Base-by-base conservation (phyloP, 2,329 filamentous ascomycete genomes). In the Botrytis galanthina region DNA sequence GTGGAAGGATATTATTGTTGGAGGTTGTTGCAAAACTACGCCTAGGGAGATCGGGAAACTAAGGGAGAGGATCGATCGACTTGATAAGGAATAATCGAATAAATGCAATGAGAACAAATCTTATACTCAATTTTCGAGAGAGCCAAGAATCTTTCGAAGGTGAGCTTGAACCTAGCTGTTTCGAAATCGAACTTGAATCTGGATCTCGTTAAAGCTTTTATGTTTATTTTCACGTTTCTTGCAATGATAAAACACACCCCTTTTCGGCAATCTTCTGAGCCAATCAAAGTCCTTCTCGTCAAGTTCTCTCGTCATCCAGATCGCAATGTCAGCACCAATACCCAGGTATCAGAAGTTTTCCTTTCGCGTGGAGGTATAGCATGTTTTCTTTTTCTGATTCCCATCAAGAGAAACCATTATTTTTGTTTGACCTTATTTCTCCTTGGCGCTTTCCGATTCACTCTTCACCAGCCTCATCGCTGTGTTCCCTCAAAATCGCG, bases 11-110 rank as follows among this genome's bases (percentile, higher is more conserved):
- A 81, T 85, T 60, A 75, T 85, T 64, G 83, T 85, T 3, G 84
- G 84, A 7, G 84, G 84, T 20, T 86, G 84, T 75, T 86, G 84
- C 78, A 85, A 85, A 76, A 83, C 82, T 12, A 82, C 80, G 4
- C 82, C 83, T 3, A 72, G 75, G 16, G 77, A 80, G 70, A 81
- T 80, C 64, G 76, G 66, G 14, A 79, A 74, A 42, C 74, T 80
- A 48, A 72, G 79, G 62, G 75, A 63, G 64, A 78, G 77, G 39
- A 76, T 80, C 35, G 76, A 80, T 75, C 59, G 66, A n/a, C n/a
- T 74, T 16, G 51, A 26, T 57, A 44, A 6, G 37, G n/a, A 69
- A 57, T 69, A 57, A 57, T 29, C n/a, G 48, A 42, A 69, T 69
- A 32, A 0, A 57, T 7, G 29, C 14, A 57, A 32, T 69, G 37